Evolutionary conservation across 2,329 filamentous ascomycete species (phyloP), one percentile per base, ranked within the genome.

Genomic region (Fonsecaea nubica): DNA sequence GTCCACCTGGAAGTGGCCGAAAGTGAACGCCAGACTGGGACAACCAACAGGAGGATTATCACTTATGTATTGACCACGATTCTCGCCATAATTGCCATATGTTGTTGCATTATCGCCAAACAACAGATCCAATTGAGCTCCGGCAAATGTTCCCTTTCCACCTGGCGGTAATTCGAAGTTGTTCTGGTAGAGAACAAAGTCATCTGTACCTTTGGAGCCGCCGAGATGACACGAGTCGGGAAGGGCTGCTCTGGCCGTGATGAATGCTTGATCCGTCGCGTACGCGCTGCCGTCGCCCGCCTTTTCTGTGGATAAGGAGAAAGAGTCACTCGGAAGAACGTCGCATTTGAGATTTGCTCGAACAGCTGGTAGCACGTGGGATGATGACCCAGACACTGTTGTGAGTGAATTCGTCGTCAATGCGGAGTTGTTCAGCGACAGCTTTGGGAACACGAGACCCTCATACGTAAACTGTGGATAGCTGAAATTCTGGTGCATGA

Each of bases 11-110:
- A 73, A 72, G 32, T 67, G 61, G 45, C 72, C 72, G 48, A 69
- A 73, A 12, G 68, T 69, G 59, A 73, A 73, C 2, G 69, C 71
- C 36, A 73, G 54, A 45, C 65, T 70, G 13, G 72, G 72, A 62
- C 72, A 73, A 18, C 71, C 71, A 13, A 71, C 69, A 7, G 71
- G 45, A 21, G 71, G 71, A 60, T 73, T 73, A 56, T 72, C 67
- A 25, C 62, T 66, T 18, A 72, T 71, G 38, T 70, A 68, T 40
- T 71, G 62, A 45, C 67, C 67, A n/a, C 68, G 67, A 56, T 15
- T 52, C 56, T 71, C 70, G 18, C 69, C 71, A 54, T 69, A 68
- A 55, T 71, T 68, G 10, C 69, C 66, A 21, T 68, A 71, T 1
- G 65, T 57, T 21, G 62, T 68, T 8, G 69, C 65, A 61, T 69